Conservation (phyloP, 306 rosid genomes). For the Quercus bicolor region DNA sequence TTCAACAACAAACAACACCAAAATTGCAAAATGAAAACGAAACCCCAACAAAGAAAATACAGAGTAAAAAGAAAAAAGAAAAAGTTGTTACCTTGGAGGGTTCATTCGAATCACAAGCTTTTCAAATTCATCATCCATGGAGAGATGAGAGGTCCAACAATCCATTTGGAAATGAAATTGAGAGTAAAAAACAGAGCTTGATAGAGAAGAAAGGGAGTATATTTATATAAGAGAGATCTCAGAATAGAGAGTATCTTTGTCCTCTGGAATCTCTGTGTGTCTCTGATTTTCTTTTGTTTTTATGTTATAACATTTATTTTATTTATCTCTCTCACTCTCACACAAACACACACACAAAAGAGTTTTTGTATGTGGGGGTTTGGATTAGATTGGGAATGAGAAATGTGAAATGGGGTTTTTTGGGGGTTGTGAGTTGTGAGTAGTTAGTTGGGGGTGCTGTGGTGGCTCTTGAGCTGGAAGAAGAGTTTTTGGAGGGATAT, state of each 20-base stretch:
- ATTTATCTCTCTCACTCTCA: neutral
- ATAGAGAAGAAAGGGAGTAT: neutral
- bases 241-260: neutral
- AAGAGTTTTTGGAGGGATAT: slow-evolving; percentile 31
- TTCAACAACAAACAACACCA: neutral
- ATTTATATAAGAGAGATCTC: neutral
- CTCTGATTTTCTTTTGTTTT: neutral
- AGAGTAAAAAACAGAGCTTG: neutral
- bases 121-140: slow-evolving; percentile 68
- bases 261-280: slow-evolving; percentile 3
- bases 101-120: slow-evolving; percentile 86
- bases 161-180: slow-evolving; percentile 43
- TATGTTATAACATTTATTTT: neutral
- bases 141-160: slow-evolving; percentile 64
- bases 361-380: too few relatives aligned
- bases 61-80: neutral
- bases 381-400: too few relatives aligned
- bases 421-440: slow-evolving; percentile 13
- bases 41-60: neutral
- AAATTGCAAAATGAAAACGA: neutral
- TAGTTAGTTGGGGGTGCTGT: slow-evolving; percentile 35
- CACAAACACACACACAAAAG: neutral
- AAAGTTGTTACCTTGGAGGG: slow-evolving; percentile 66
- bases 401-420: too few relatives aligned
- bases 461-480: slow-evolving; percentile 57